Evolutionary conservation across 768 basidiomycete species (phyloP).

Genomic region (Tricholoma furcatifolium): DNA sequence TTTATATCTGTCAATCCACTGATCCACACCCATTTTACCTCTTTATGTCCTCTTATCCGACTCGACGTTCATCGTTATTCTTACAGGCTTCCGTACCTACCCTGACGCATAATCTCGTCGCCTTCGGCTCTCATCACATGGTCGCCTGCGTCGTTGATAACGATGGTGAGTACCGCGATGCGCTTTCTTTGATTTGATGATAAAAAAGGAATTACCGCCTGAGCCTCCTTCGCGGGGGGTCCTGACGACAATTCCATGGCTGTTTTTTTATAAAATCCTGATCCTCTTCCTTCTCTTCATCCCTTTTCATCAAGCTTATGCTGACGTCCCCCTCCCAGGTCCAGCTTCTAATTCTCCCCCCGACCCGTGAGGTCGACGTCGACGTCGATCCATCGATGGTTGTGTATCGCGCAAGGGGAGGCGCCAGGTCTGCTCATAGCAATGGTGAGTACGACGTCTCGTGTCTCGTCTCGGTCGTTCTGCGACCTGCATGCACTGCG

Average conservation of each 20-base stretch:
- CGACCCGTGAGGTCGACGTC: too few species aligned
- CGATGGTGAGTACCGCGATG: slow-evolving; percentile 32
- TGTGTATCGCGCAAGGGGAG: too few species aligned
- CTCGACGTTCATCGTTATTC: neutral
- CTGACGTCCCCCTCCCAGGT: too few species aligned
- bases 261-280: slow-evolving; percentile 69
- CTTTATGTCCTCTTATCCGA: neutral
- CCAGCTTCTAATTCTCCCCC: too few species aligned
- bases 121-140: too few species aligned
- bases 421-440: neutral
- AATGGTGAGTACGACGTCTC: slow-evolving; percentile 31
- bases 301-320: slow-evolving; percentile 1
- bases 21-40: slow-evolving; percentile 29
- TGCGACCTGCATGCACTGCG: neutral
- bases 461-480: slow-evolving; percentile 16
- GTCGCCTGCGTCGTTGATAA: too few species aligned
- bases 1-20: slow-evolving; percentile 55
- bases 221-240: slow-evolving; percentile 44
- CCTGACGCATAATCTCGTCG: too few species aligned
- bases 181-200: slow-evolving; percentile 44
- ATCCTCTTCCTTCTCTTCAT: slow-evolving; percentile 22
- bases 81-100: too few species aligned
- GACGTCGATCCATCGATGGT: too few species aligned
- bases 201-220: slow-evolving; percentile 86
- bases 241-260: slow-evolving; percentile 80